A percentile compares a stretch with the other conserved stretches of the same genome.
Evolutionary conservation across 371 early-diverging fungal genomes (phyloP).

Genomic region (Paramicrosporidium saccamoebae): DNA sequence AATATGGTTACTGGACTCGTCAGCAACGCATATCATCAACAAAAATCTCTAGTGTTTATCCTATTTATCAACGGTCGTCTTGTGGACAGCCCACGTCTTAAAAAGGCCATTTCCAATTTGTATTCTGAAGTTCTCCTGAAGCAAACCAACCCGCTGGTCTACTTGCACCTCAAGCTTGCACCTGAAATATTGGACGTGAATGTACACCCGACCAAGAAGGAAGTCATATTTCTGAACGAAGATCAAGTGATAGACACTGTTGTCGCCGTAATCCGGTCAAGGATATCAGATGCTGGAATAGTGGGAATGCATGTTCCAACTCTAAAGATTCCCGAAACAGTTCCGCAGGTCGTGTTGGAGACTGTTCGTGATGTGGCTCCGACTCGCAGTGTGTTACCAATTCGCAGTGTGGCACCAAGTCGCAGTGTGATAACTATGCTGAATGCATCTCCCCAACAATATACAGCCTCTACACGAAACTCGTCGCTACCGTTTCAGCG

Average conservation of each 20-base stretch:
- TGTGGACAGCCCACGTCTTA: slow-evolving; percentile 43
- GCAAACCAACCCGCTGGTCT: slow-evolving; percentile 60
- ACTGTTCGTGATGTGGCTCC: too few species aligned
- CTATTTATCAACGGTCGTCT: slow-evolving; percentile 81
- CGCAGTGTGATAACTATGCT: too few species aligned
- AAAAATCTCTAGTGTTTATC: slow-evolving; percentile 34
- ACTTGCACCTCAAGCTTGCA: slow-evolving; percentile 42
- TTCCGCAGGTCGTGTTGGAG: too few species aligned
- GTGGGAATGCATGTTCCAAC: too few species aligned
- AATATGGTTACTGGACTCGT: too few species aligned
- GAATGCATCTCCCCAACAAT: too few species aligned
- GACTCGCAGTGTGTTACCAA: too few species aligned
- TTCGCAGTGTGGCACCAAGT: too few species aligned
- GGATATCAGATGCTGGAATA: slow-evolving; percentile 3
- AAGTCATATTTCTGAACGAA: slow-evolving; percentile 65
- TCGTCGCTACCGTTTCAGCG: too few species aligned
- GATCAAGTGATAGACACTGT: slow-evolving; percentile 33
- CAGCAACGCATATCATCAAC: slow-evolving; percentile 44
- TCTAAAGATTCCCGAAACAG: too few species aligned
- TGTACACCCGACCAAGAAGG: slow-evolving; percentile 85
- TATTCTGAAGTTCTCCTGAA: slow-evolving; percentile 50
- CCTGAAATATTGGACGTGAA: slow-evolving; percentile 81
- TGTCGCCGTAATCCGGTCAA: slow-evolving; percentile 15
- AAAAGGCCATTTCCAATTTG: slow-evolving; percentile 34
- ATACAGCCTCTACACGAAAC: too few species aligned